A percentile compares a stretch with the other conserved stretches of the same genome.
Evolutionary conservation across 1,284 basidiomycete genomes (phyloP).

Genomic region (Leccinum pachyderme): DNA sequence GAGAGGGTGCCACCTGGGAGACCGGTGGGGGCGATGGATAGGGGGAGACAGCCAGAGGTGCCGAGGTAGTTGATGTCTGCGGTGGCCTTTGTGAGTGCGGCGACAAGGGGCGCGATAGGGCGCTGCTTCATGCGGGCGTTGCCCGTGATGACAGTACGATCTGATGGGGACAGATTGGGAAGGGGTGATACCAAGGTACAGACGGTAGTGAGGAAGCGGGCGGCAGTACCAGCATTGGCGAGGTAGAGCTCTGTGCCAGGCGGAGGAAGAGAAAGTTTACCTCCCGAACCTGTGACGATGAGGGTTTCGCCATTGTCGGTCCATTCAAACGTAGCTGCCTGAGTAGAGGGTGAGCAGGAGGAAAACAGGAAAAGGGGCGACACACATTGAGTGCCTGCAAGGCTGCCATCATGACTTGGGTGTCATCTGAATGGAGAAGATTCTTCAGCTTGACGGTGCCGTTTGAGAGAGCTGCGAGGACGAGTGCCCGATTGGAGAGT

Average conservation of each 20-base stretch:
- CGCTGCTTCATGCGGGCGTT: slow-evolving; percentile 99
- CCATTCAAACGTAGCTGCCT: slow-evolving; percentile 90
- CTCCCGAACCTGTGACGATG: slow-evolving; percentile 86
- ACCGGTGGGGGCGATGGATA: slow-evolving; percentile 83
- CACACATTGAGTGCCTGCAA: slow-evolving; percentile 81
- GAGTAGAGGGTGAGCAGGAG: slow-evolving; percentile 6
- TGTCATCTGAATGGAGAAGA: slow-evolving; percentile 95
- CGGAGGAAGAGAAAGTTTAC: slow-evolving; percentile 74
- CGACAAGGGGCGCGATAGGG: slow-evolving; percentile 92
- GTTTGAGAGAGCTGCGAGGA: slow-evolving; percentile 88
- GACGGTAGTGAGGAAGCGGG: slow-evolving; percentile 96
- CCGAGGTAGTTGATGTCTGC: slow-evolving; percentile 80
- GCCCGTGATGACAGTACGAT: slow-evolving; percentile 84
- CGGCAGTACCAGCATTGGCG: slow-evolving; percentile 96
- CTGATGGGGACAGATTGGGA: slow-evolving; percentile 34
- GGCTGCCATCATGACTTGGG: slow-evolving; percentile 98
- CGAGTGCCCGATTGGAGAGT: slow-evolving; percentile 93
- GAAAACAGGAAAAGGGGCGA: not conserved
- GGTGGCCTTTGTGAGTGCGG: slow-evolving; percentile 84
- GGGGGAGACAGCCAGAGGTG: slow-evolving; percentile 82
- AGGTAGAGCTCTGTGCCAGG: slow-evolving; percentile 90
- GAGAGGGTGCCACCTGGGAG: slow-evolving; percentile 83
- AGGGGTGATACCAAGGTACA: slow-evolving; percentile 77
- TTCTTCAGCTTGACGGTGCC: slow-evolving; percentile 91
- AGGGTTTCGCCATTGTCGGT: slow-evolving; percentile 93